Conservation (phyloP, 768 basidiomycete species). For the Pleurotus eryngii region DNA sequence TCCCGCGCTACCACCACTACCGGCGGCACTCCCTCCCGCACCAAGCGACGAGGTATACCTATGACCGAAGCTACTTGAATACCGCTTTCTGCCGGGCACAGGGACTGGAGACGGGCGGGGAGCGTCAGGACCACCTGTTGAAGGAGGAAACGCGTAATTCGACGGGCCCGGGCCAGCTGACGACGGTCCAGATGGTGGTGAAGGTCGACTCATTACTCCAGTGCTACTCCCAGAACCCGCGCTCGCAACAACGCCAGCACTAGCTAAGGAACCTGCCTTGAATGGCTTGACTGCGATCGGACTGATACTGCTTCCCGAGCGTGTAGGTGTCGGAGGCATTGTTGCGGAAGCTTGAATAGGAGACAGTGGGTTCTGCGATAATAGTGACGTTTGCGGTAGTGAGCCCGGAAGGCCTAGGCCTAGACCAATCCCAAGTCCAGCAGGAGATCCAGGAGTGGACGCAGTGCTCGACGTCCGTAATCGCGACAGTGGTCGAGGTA, state of each 20-base stretch:
- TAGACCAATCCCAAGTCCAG: not conserved
- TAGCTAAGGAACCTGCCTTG: conserved; percentile 4
- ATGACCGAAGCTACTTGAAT: conserved; percentile 78
- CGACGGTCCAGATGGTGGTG: conserved; percentile 22
- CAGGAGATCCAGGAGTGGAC: conserved; percentile 2
- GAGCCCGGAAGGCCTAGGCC: conserved; percentile 1
- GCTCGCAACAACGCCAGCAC: conserved; percentile 7
- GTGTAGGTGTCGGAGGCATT: conserved; percentile 3
- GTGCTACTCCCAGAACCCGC: conserved; percentile 21
- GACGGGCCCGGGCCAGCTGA: conserved; percentile 11
- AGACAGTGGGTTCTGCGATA: conserved; percentile 1
- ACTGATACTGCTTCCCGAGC: conserved; percentile 4
- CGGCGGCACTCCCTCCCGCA: conserved; percentile 27
- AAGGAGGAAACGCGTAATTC: conserved; percentile 3
- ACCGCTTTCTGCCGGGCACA: conserved; percentile 50
- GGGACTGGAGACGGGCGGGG: conserved; percentile 7
- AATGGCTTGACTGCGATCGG: conserved; percentile 3
- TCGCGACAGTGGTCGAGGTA: not conserved
- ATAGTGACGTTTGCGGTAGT: not conserved
- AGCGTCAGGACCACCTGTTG: conserved; percentile 14
- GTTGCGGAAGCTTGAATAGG: not conserved
- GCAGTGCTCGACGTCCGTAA: not conserved
- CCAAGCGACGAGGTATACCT: conserved; percentile 46
- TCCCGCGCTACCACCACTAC: conserved; percentile 14
- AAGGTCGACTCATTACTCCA: conserved; percentile 16